phyloP scores from a whole-genome alignment of 192 early-diverging fungal genomes.

The Umbelopsis vinacea region DNA sequence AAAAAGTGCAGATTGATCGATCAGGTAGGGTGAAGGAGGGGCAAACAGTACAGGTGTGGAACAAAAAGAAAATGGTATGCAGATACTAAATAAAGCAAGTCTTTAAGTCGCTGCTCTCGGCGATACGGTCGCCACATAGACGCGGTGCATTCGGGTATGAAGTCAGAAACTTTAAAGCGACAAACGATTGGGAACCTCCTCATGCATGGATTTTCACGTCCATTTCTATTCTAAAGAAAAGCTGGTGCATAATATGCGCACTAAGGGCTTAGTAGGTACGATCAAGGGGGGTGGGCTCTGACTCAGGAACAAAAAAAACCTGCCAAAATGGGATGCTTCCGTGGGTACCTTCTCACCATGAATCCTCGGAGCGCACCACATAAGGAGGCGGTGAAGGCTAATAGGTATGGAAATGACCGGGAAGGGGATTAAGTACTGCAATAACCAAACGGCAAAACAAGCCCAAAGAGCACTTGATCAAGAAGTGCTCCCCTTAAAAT shows the following conservation, averaged over 20 bases:
- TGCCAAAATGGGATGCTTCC: not conserved
- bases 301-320: not conserved
- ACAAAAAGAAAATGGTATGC: not conserved
- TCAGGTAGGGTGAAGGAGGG: not conserved
- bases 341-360: not conserved
- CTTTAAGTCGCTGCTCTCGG: not conserved
- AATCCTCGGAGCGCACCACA: not conserved
- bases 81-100: not conserved
- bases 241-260: too few species aligned
- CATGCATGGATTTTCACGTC: too few species aligned
- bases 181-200: too few species aligned
- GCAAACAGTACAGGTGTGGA: not conserved
- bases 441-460: not conserved
- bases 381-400: not conserved
- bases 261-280: not conserved
- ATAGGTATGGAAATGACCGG: not conserved
- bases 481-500: not conserved
- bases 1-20: slow-evolving; percentile 4
- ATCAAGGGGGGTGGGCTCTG: not conserved
- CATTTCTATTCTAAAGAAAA: too few species aligned
- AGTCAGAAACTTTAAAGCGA: too few species aligned
- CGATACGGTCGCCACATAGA: not conserved
- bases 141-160: not conserved
- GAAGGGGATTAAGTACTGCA: not conserved
- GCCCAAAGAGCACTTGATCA: too few species aligned